Evolutionary conservation across 805 yeast genomes (phyloP), one percentile per base, ranked within the genome.

Genomic region (Starmera amethionina): DNA sequence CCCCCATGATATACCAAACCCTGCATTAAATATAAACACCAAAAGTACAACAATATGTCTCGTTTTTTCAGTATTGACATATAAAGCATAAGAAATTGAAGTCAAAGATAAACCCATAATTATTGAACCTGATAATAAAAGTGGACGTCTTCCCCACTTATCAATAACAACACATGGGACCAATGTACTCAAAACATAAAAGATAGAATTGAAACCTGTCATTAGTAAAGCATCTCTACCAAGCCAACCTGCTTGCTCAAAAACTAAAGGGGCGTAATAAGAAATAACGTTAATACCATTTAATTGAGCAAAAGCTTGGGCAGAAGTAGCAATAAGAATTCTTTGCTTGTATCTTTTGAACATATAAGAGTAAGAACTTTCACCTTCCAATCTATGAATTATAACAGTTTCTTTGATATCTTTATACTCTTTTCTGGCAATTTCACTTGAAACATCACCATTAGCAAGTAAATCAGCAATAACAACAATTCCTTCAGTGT

Each of bases 91-190:
- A 0, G 95, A 74, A 36, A 88, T 85, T 16, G 70, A 47, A 6
- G 72, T 66, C 30, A 88, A 66, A 0, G 95, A 73, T 13, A 77
- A 33, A 1, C 87, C 86, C 96, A 89, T 89, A 28, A 79, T 62
- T 11, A 82, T 57, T 0, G 95, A 82, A 28, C 97, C 97, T 7
- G 80, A 67, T 41, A 88, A 63, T 31, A 88, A 66, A 42, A 89
- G 75, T n/a, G 89, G 87, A 47, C 86, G 79, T 48, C 97, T 70
- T 2, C 97, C 97, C 96, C 96, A 86, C 37, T 72, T 67, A 56
- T 88, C 97, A 30, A 88, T 93, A 18, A 88, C 64, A 55, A 77
- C 79, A 96, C 97, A 88, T 0, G 96, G 95, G 2, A 95, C 90
- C 25, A 88, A 65, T 0, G 96, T 86, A 36, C 86, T 73, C 3